Base-by-base conservation (phyloP, 202 grass and related monocot species). In the Setaria viridis region DNA sequence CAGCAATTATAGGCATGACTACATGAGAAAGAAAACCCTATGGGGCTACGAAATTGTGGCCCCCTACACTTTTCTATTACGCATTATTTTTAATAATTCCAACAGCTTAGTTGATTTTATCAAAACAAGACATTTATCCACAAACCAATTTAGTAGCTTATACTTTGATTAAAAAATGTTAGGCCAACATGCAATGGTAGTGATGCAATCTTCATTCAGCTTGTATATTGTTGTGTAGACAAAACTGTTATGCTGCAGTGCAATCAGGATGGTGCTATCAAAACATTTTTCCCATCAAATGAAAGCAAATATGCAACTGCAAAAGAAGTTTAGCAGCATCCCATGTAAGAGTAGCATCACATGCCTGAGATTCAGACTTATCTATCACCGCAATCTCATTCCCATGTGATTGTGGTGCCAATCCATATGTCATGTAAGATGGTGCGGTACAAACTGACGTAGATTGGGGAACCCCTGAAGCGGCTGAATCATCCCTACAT, bases 381-480 rank as follows among this genome's bases (percentile, higher is more conserved):
- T 93, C 92, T 85, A 85, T 70, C 66, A 69, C 30, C 43, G 66
- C 78, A 91, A 84, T 88, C 62, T 92, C 87, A 80, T 86, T 78
- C 64, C 82, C 90, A 66, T 83, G 62, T 20, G 67, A 53, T 30
- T 92, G 83, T 20, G 78, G 81, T 39, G 70, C 39, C 47, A 87
- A 69, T 80, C 74, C 78, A 77, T 82, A 88, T 81, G 93, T 67
- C 60, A 91, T 60, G 66, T 90, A 90, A 56, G 50, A 59, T 68
- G 93, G 54, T 63, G 82, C 37, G 9, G 63, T 77, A 60, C 81
- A 73, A 63, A 86, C 47, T 77, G 70, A 55, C 49, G 49, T 46
- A 85, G 89, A 58, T 30, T 64, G 72, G 60, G 81, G 47, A 51
- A 75, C 70, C 62, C 84, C 86, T 70, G 76, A 64, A 68, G 78